phyloP scores from a whole-genome alignment of 1,284 basidiomycete genomes.

The Sporisorium sorghi region DNA sequence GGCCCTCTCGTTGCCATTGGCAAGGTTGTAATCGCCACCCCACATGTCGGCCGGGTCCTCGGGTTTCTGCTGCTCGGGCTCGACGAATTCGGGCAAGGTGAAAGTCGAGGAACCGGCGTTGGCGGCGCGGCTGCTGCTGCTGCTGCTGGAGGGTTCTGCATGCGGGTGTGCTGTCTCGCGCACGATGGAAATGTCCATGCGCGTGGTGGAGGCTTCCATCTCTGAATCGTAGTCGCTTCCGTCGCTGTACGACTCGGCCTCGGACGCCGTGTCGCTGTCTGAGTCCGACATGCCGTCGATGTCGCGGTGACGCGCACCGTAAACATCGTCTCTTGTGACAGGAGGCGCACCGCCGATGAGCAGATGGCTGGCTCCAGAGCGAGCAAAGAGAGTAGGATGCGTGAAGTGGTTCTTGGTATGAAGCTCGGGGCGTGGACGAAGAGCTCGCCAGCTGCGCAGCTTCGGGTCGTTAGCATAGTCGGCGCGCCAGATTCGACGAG shows the following conservation, averaged over 20 bases:
- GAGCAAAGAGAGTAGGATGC: slow-evolving; percentile 55
- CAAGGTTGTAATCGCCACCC: slow-evolving; percentile 50
- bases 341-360: slow-evolving; percentile 48
- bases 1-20: slow-evolving; percentile 49
- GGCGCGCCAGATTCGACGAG: slow-evolving; percentile 41
- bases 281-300: slow-evolving; percentile 34
- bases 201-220: slow-evolving; percentile 31
- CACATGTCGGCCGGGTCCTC: slow-evolving; percentile 50
- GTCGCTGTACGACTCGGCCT: slow-evolving; percentile 41
- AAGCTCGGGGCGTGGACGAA: slow-evolving; percentile 41
- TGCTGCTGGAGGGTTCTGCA: slow-evolving; percentile 11
- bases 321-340: slow-evolving; percentile 26
- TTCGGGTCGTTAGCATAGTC: slow-evolving; percentile 23
- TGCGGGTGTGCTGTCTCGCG: slow-evolving; percentile 8
- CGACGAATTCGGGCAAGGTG: slow-evolving; percentile 37
- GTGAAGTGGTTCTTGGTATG: slow-evolving; percentile 55
- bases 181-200: slow-evolving; percentile 43
- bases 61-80: slow-evolving; percentile 46
- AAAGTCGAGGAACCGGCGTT: slow-evolving; percentile 16
- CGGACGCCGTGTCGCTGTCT: slow-evolving; percentile 38
- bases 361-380: slow-evolving; percentile 47
- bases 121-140: slow-evolving; percentile 11
- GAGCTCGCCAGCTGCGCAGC: slow-evolving; percentile 29
- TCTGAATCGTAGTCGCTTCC: slow-evolving; percentile 44
- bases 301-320: slow-evolving; percentile 26